Evolutionary conservation across 768 basidiomycete genomes (phyloP).

Genomic region (Imleria badia): DNA sequence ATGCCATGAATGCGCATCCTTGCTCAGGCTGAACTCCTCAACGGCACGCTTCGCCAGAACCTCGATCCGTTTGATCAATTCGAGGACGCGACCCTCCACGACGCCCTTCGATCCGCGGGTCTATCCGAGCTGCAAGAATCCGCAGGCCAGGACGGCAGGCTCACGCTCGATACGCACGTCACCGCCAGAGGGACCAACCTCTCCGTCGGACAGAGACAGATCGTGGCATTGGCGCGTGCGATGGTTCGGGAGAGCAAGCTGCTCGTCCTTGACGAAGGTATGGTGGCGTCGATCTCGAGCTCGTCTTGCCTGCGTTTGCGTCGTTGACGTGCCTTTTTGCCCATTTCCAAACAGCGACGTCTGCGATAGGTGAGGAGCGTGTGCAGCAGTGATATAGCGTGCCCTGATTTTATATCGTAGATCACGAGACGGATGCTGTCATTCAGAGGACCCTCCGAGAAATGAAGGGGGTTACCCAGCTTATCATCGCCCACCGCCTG

Average conservation of each 20-base stretch:
- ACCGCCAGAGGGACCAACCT: slow-evolving; percentile 37
- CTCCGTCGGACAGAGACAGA: slow-evolving; percentile 48
- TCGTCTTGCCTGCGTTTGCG: too few relatives aligned
- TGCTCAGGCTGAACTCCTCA: slow-evolving; percentile 40
- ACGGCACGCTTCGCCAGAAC: slow-evolving; percentile 46
- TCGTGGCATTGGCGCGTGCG: slow-evolving; percentile 43
- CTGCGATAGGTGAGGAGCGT: slow-evolving; percentile 5
- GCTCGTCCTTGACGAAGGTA: slow-evolving; percentile 45
- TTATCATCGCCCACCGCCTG: slow-evolving; percentile 10
- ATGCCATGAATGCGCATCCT: too few relatives aligned
- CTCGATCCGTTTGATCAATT: slow-evolving; percentile 51
- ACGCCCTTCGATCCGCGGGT: slow-evolving; percentile 41
- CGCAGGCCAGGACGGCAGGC: slow-evolving; percentile 24
- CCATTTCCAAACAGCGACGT: not conserved
- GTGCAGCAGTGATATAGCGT: not conserved
- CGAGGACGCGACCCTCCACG: slow-evolving; percentile 43
- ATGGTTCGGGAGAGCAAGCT: slow-evolving; percentile 45
- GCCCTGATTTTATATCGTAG: not conserved
- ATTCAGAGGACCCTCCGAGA: slow-evolving; percentile 9
- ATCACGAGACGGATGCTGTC: slow-evolving; percentile 5
- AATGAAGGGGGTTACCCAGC: slow-evolving; percentile 4
- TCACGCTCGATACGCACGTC: slow-evolving; percentile 46
- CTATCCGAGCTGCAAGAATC: slow-evolving; percentile 28
- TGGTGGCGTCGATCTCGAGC: not conserved
- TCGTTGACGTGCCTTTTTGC: not conserved